Conservation (phyloP, 331 rosid genomes). For the Malus hybrid region DNA sequence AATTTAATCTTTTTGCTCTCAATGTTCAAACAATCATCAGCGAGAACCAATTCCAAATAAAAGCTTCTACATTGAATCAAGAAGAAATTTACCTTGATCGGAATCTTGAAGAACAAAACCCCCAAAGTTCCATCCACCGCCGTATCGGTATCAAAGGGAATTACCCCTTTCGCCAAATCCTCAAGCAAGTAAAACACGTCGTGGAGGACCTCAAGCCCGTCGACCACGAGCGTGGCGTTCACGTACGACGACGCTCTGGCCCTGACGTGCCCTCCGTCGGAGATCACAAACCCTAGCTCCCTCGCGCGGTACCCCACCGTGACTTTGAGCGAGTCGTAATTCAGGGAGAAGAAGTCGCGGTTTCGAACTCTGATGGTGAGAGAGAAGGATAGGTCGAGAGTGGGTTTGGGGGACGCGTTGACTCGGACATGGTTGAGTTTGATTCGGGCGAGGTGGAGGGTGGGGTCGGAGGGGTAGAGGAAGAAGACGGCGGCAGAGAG, state of each 20-base stretch:
- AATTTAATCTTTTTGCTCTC: neutral
- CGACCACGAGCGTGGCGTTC: constrained; percentile 49
- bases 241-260: constrained; percentile 62
- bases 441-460: constrained; percentile 43
- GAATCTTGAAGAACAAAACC: constrained; percentile 46
- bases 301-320: constrained; percentile 73
- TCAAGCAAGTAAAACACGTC: constrained; percentile 67
- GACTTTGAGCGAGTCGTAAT: constrained; percentile 43
- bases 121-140: constrained; percentile 55
- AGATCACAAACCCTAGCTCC: constrained; percentile 44
- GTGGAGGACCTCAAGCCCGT: constrained; percentile 63
- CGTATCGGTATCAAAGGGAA: constrained; percentile 67
- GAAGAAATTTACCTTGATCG: constrained; percentile 44
- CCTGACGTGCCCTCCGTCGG: constrained; percentile 45
- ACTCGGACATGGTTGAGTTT: constrained; percentile 48
- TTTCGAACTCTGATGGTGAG: constrained; percentile 48
- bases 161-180: constrained; percentile 62
- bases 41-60: neutral
- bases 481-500: constrained; percentile 20
- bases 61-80: neutral
- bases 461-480: constrained; percentile 71
- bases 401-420: constrained; percentile 34
- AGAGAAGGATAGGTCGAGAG: constrained; percentile 62
- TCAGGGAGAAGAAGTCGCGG: constrained; percentile 58
- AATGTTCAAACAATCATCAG: neutral